A percentile compares a stretch with the other conserved stretches of the same genome.
Evolutionary conservation across 176 grass and related monocot species (phyloP).

Genomic region (Lolium perenne): DNA sequence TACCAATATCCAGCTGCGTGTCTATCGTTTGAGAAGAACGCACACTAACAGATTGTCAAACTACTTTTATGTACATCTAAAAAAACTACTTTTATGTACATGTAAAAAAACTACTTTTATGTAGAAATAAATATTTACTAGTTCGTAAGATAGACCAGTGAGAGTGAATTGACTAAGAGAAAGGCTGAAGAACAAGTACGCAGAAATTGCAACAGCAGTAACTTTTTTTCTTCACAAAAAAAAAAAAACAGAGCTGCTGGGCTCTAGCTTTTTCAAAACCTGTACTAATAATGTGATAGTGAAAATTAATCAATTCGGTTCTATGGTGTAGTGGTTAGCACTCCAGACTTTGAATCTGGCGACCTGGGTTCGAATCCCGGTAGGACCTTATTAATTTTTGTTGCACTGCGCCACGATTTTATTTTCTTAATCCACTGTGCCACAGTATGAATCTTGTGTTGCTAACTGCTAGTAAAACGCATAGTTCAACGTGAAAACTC

Average conservation of each 20-base stretch:
- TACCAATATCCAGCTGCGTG: background rate
- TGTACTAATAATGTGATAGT: rapidly evolving
- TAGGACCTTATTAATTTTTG: background rate
- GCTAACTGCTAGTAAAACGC: background rate
- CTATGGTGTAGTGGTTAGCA: slow-evolving; percentile 99
- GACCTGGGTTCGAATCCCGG: slow-evolving; percentile 99
- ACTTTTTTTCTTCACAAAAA: background rate
- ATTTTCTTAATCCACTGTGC: background rate
- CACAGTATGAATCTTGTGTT: background rate
- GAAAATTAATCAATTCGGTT: background rate
- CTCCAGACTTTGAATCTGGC: slow-evolving; percentile 99
- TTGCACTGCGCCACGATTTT: too few relatives aligned
- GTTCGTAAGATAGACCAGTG: background rate
- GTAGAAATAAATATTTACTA: too few relatives aligned
- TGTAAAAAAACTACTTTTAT: too few relatives aligned
- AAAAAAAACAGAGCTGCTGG: background rate
- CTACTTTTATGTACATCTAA: background rate
- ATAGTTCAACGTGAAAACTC: background rate
- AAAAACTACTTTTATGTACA: too few relatives aligned
- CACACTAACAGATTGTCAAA: background rate
- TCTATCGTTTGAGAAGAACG: background rate
- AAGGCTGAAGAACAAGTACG: too few relatives aligned
- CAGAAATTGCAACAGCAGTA: background rate
- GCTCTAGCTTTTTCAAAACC: background rate
- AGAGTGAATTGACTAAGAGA: background rate